Evolutionary conservation across 1,139 yeast species (phyloP), one percentile per base, ranked within the genome.

Genomic region (Debaryomyces nepalensis): DNA sequence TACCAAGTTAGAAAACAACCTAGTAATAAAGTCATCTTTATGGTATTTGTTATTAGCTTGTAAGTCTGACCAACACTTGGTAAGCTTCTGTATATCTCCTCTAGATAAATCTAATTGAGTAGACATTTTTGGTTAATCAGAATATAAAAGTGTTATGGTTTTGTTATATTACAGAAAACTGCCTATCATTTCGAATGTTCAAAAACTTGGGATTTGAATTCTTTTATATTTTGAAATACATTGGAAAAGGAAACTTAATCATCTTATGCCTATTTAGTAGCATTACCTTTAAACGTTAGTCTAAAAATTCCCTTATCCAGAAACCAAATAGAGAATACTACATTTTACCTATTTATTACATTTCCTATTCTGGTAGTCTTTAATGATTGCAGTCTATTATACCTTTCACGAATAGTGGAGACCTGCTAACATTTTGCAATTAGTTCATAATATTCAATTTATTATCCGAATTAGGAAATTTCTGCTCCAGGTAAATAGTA

Each of bases 1-100:
- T 22, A 70, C 49, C 48, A 73, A 65, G 48, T 70, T 68, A 30
- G 64, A 50, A 49, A 64, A 70, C 43, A 70, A 56, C 43, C 64
- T 54, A 10, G 62, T 50, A 10, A 63, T 55, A 37, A 68, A 64
- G 40, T 59, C 56, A 43, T 63, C 64, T 37, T 58, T 58, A 43
- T 61, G 68, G 46, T 64, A 64, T 44, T 55, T 59, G 43, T 59
- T 58, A 42, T 63, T 59, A 19, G 57, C 50, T 47, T 62, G 62
- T 11, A 66, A 57, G 33, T 54, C 58, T 12, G 57, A 53, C 75
- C 75, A 70, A 21, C 71, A 64, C 11, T 20, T 35, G 15, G 32
- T 40, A 31, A 40, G 40, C 27, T 27, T 27, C 24, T 36, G 26
- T 10, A 27, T 32, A 19, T 38, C 41, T 24, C 26, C 32, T 11